A percentile compares a stretch with the other conserved stretches of the same genome.
phyloP scores from a whole-genome alignment of 2,329 filamentous ascomycete species.

The Emmonsia crescens region DNA sequence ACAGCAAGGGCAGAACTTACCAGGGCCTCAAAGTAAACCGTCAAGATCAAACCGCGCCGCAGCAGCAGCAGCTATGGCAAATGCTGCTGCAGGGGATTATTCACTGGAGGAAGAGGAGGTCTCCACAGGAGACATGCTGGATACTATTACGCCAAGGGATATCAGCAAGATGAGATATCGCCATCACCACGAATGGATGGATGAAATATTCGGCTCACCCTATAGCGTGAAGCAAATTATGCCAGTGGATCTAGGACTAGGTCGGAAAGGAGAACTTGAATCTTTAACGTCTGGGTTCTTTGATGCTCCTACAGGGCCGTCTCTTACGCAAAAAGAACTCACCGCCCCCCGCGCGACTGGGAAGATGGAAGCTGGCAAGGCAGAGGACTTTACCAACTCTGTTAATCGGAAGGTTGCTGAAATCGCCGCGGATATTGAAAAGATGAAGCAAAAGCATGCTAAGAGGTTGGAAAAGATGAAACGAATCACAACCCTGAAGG shows the following conservation, averaged over 20 bases:
- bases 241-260: slow-evolving; percentile 76
- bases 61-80: slow-evolving; percentile 23
- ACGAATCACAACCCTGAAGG: slow-evolving; percentile 56
- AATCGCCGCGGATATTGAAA: slow-evolving; percentile 70
- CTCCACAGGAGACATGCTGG: slow-evolving; percentile 76
- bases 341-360: slow-evolving; percentile 36
- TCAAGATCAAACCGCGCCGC: slow-evolving; percentile 37
- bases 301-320: slow-evolving; percentile 42
- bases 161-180: slow-evolving; percentile 78
- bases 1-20: slow-evolving; percentile 19
- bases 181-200: slow-evolving; percentile 98
- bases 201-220: slow-evolving; percentile 85
- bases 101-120: slow-evolving; percentile 78
- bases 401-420: slow-evolving; percentile 61
- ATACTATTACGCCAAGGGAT: slow-evolving; percentile 78
- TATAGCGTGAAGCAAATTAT: slow-evolving; percentile 77
- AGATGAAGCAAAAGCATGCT: slow-evolving; percentile 69
- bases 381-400: slow-evolving; percentile 73
- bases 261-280: slow-evolving; percentile 71
- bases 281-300: slow-evolving; percentile 77
- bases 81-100: slow-evolving; percentile 35
- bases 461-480: slow-evolving; percentile 64
- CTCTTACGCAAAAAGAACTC: slow-evolving; percentile 18
- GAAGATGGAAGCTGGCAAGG: slow-evolving; percentile 61
- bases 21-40: slow-evolving; percentile 22